phyloP scores from a whole-genome alignment of 2,329 filamentous ascomycete genomes.

The Ceratocystis variospora region DNA sequence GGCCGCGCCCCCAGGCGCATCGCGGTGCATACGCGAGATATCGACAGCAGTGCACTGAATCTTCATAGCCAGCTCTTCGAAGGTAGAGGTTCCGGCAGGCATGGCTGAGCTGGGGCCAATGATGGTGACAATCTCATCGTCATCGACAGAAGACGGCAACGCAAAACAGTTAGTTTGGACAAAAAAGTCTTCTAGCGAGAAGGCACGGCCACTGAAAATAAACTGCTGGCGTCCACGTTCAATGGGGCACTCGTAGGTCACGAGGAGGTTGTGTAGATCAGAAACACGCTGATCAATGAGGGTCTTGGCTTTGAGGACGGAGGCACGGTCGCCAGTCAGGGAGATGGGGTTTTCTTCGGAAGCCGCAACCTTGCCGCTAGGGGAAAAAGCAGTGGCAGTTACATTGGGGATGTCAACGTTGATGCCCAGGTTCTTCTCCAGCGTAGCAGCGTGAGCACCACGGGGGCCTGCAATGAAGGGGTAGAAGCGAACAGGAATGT shows the following conservation, averaged over 20 bases:
- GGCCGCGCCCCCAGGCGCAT: conserved; percentile 56
- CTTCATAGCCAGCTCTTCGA: conserved; percentile 74
- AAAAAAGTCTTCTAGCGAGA: conserved; percentile 74
- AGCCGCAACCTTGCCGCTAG: conserved; percentile 37
- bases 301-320: conserved; percentile 64
- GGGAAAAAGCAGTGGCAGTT: conserved; percentile 28
- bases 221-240: conserved; percentile 85
- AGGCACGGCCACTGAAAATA: conserved; percentile 63
- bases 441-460: conserved; percentile 50
- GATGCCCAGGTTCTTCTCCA: conserved; percentile 67
- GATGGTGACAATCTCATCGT: conserved; percentile 72
- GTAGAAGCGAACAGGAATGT: conserved; percentile 83
- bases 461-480: conserved; percentile 81
- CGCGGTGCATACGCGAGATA: conserved; percentile 63
- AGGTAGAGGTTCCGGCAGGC: conserved; percentile 61
- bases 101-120: conserved; percentile 66
- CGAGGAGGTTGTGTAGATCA: conserved; percentile 61
- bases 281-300: conserved; percentile 68
- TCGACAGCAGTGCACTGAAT: conserved; percentile 80
- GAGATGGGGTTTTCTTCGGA: conserved; percentile 60
- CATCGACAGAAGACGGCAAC: conserved; percentile 61
- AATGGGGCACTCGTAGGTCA: conserved; percentile 65
- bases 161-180: conserved; percentile 81
- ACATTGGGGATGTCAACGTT: conserved; percentile 62
- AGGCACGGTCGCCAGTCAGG: conserved; percentile 70